These are phyloP conservation scores for Scenedesmus sp. DNA, from an alignment of 163 green algal species.

Conservation along the genomic window DNA sequence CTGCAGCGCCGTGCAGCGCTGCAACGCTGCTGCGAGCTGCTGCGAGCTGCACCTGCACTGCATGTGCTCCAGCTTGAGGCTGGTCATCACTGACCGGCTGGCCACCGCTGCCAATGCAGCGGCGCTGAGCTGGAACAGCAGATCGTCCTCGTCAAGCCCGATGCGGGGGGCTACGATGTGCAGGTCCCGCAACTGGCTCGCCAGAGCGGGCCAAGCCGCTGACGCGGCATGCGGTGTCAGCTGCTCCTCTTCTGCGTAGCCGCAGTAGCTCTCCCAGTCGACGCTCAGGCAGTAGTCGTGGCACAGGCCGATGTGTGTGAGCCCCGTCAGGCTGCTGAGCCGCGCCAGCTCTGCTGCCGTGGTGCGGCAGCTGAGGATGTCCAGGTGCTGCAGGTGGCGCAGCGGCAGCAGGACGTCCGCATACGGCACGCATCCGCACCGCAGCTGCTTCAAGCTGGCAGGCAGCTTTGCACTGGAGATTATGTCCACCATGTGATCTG, in stretches of 20 bases:
- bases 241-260: not conserved
- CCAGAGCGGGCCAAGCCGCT: not conserved
- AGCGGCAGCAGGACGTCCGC: not conserved
- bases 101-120: not conserved
- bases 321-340: not conserved
- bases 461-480: not conserved
- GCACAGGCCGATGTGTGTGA: not conserved
- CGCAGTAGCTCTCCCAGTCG: not conserved
- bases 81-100: not conserved
- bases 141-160: not conserved
- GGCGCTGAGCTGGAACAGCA: not conserved
- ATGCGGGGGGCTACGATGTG: not conserved
- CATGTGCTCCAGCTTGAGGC: not conserved
- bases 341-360: not conserved
- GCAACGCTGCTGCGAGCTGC: not conserved
- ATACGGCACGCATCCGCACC: not conserved
- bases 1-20: not conserved
- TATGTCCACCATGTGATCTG: too few relatives aligned
- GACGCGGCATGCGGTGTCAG: not conserved
- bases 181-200: not conserved
- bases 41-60: not conserved
- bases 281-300: not conserved
- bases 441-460: not conserved
- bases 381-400: not conserved
- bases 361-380: not conserved